These are phyloP conservation scores for Saposhnikovia divaricata DNA, from an alignment of 129 eudicot species.

Conservation along the genomic window DNA sequence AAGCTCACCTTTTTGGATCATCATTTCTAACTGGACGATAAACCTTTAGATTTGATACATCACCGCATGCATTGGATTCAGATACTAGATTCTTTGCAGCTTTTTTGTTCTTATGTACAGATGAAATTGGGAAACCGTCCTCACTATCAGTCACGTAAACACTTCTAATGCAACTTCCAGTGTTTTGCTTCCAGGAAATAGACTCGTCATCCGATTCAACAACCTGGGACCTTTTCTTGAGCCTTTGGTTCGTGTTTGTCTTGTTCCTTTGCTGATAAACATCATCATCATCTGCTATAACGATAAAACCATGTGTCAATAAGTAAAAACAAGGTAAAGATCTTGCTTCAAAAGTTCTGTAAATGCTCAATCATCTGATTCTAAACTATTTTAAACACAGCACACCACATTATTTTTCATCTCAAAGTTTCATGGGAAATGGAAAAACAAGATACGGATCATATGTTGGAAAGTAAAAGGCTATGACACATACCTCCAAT, in stretches of 20 bases:
- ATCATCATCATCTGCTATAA: constrained; percentile 24
- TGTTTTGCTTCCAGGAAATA: constrained; percentile 10
- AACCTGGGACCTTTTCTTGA: constrained; percentile 39
- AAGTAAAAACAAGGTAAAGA: background rate
- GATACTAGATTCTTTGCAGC: constrained; percentile 11
- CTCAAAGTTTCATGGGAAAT: background rate
- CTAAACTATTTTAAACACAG: background rate
- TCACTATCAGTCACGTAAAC: constrained; percentile 50
- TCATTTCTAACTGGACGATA: constrained; percentile 13
- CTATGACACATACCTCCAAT: constrained; percentile 32
- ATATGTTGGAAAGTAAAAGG: background rate
- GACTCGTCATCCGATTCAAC: constrained; percentile 59
- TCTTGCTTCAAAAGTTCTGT: background rate
- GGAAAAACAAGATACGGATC: background rate
- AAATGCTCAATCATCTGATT: background rate
- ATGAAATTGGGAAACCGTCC: constrained; percentile 37
- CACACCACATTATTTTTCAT: background rate
- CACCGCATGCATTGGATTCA: background rate
- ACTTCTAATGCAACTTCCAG: constrained; percentile 3
- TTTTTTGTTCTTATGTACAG: constrained; percentile 29
- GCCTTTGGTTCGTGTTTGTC: constrained; percentile 27
- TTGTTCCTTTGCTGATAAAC: constrained; percentile 19
- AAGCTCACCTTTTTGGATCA: constrained; percentile 37
- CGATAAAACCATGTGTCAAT: background rate
- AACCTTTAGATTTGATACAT: constrained; percentile 14